Base-by-base conservation (phyloP, 1,284 basidiomycete genomes). In the Tylopilus sp. region DNA sequence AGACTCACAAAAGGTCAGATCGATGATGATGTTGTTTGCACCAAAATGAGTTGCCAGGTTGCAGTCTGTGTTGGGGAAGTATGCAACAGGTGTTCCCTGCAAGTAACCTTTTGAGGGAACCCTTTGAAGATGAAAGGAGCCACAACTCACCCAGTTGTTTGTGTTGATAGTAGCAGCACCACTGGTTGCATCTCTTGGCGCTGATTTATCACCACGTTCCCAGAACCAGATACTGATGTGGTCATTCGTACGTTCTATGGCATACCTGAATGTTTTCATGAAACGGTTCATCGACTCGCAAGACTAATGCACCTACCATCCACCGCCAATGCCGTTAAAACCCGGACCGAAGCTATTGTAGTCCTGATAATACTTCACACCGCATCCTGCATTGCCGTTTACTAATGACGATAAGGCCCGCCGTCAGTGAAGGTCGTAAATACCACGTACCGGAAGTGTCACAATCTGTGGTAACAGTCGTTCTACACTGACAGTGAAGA, bases 341-440 rank as follows among this genome's bases (percentile, higher is more conserved):
- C 57, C 40, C 3, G 73, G 69, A 2, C 78, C 79, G 45, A 69
- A 77, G 43, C 66, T 73, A 32, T 71, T 71, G n/a, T 60, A 8
- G 22, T 64, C 57, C 26, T 72, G 62, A 9, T 67, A 69, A 39
- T 72, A 67, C 28, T 65, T 53, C 42, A 80, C 75, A 9, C 74
- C 76, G 55, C 82, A 83, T 1, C 80, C 79, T 4, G 66, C 56
- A 60, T 82, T 81, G 25, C 63, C 67, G 56, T 76, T 69, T 29
- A 13, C 67, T 67, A 15, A 11, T 26, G 3, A 33, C 7, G n/a
- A 10, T 64, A 14, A 66, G 50, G 9, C 1, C 28, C 8, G 3
- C 2, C 13, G 40, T 8, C 11, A 25, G 32, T 2, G 32, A 19
- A 22, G n/a, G 2, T 37, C 25, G 35, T 5, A 15, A 26, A 4